Evolutionary conservation across 176 grass and related monocot genomes (phyloP), one percentile per base, ranked within the genome.

Genomic region (Elymus sibiricus): DNA sequence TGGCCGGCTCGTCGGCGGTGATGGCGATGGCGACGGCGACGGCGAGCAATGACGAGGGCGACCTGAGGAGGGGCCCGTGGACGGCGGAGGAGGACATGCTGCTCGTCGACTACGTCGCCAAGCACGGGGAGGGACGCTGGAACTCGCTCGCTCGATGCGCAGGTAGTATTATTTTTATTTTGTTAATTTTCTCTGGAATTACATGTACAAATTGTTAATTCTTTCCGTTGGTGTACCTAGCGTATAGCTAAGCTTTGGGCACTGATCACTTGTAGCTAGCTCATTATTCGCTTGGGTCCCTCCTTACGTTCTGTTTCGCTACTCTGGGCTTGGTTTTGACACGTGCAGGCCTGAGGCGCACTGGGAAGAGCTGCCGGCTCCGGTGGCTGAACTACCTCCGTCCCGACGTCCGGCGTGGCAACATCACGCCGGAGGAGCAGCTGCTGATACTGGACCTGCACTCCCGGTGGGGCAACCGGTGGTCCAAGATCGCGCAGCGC

Each of bases 331-430:
- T 28, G 11, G 25, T 77, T 22, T 15, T 51, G 79, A 29, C 59
- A 34, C 35, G n/a, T 60, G 66, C 56, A 84, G 95, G 95, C 10
- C 77, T 98, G 25, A 92, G 53, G 67, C 94, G 95, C 77, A 98
- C 91, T 0, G 95, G 95, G 16, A 98, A 98, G 92, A 98, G 96
- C 88, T 98, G 96, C 85, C 87, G 96, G 0, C 93, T 98, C 3
- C 88, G 96, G 70, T 98, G 96, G 96, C 95, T 98, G 1, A 98
- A 98, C 88, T 98, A 98, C 81, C 93, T 98, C 67, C 95, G 93
- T 0, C 95, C 95, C 16, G 95, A 95, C 77, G 88, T 98, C 78
- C 95, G 95, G 32, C 95, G n/a, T n/a, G n/a, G n/a, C n/a, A n/a
- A n/a, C n/a, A n/a, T n/a, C n/a, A n/a, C n/a, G n/a, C n/a, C n/a